Percentiles rank a stretch among this genome's conserved stretches.
Evolutionary conservation across 2,329 filamentous ascomycete genomes (phyloP).

Genomic region (Nigrospora osmanthi): DNA sequence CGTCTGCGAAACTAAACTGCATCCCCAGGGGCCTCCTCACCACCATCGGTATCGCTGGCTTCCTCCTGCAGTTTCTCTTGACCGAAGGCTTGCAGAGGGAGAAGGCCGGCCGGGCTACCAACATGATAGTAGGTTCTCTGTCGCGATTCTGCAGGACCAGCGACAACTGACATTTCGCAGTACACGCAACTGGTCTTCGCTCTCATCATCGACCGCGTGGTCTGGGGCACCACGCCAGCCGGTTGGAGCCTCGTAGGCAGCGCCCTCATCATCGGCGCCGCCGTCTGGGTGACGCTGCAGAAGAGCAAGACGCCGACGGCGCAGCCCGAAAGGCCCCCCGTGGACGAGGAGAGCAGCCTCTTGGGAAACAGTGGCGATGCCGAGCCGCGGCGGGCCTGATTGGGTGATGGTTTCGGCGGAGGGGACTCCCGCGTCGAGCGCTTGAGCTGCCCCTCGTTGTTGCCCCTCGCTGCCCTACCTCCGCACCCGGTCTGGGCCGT

Average conservation of each 20-base stretch:
- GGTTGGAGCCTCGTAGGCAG: conserved; percentile 28
- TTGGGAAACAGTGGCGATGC: conserved; percentile 7
- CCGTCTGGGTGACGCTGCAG: conserved; percentile 33
- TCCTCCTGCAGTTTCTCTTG: conserved; percentile 70
- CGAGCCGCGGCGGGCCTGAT: not conserved
- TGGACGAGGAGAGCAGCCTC: conserved; percentile 28
- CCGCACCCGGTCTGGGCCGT: too few relatives aligned
- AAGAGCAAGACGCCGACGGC: conserved; percentile 22
- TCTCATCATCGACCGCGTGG: conserved; percentile 13
- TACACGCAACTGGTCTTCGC: conserved; percentile 22
- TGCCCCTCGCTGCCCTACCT: too few relatives aligned
- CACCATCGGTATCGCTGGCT: conserved; percentile 60
- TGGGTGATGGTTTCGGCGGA: not conserved
- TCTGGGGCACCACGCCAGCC: conserved; percentile 34
- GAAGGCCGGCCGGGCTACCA: conserved; percentile 35
- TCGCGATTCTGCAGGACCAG: too few relatives aligned
- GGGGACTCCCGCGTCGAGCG: too few relatives aligned
- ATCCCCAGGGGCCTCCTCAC: conserved; percentile 43
- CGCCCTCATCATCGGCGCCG: conserved; percentile 30
- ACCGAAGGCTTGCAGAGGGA: conserved; percentile 67
- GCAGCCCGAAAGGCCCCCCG: conserved; percentile 7
- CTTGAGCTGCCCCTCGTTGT: too few relatives aligned
- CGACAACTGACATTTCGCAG: conserved; percentile 9
- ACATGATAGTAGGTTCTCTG: conserved; percentile 20
- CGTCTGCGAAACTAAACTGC: too few relatives aligned